Evolutionary conservation across 2,329 filamentous ascomycete genomes (phyloP).

Genomic region (Fusarium agapanthi): DNA sequence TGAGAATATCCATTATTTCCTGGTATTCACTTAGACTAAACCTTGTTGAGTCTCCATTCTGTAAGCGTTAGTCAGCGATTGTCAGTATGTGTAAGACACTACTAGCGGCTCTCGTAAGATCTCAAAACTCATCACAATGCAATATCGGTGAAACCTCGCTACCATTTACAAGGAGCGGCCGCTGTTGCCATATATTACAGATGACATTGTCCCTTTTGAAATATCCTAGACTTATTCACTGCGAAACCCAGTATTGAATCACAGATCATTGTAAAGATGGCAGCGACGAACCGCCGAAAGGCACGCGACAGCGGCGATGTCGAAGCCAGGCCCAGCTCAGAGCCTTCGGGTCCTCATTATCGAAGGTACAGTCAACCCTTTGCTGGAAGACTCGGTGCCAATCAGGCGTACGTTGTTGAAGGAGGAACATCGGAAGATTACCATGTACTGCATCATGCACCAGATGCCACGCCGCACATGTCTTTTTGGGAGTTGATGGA

Average conservation of each 20-base stretch:
- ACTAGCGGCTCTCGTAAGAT: constrained; percentile 9
- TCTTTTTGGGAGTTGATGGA: constrained; percentile 47
- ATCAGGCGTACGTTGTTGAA: constrained; percentile 22
- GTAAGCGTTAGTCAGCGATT: constrained; percentile 21
- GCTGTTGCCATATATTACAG: neutral
- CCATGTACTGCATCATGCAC: constrained; percentile 42
- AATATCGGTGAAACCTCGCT: neutral
- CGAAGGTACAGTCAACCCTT: constrained; percentile 23
- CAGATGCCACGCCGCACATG: constrained; percentile 54
- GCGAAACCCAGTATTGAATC: accelerated
- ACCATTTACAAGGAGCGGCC: neutral
- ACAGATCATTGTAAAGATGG: too few species aligned
- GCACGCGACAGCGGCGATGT: neutral
- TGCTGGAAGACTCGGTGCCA: constrained; percentile 34
- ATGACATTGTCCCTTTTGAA: accelerated
- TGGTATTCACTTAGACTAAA: neutral
- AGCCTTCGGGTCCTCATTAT: neutral
- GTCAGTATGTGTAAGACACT: constrained; percentile 25
- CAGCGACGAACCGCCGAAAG: neutral
- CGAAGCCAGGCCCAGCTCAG: neutral
- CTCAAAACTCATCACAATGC: neutral
- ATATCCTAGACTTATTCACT: too few species aligned
- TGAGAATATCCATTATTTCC: neutral
- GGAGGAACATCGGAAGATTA: neutral
- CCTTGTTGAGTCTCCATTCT: neutral